phyloP scores from a whole-genome alignment of 1,139 yeast species.

The Suhomyces anneliseae region DNA sequence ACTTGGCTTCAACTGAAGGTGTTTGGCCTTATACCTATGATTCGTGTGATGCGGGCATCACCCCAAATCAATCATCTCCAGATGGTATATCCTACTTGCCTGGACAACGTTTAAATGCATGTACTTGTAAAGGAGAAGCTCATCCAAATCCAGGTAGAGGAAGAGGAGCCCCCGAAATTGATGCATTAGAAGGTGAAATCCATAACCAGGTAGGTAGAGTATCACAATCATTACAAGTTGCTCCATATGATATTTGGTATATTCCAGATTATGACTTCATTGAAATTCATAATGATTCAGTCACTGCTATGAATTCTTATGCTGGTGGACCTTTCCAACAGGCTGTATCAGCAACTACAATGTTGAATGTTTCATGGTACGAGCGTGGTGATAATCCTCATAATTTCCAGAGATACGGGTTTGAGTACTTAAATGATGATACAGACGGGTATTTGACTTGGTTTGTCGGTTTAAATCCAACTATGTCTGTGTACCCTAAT shows the following conservation, averaged over 20 bases:
- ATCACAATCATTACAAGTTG: constrained; percentile 31
- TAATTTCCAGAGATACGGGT: constrained; percentile 26
- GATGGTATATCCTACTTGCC: constrained; percentile 34
- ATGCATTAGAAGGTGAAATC: constrained; percentile 27
- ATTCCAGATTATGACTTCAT: constrained; percentile 29
- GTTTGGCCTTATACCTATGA: constrained; percentile 34
- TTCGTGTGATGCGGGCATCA: constrained; percentile 33
- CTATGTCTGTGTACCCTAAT: constrained; percentile 23
- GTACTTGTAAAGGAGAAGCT: constrained; percentile 28
- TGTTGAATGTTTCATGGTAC: constrained; percentile 28
- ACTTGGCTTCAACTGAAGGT: constrained; percentile 28
- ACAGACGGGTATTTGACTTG: constrained; percentile 28
- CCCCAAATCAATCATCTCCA: constrained; percentile 32
- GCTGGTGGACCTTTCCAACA: constrained; percentile 35
- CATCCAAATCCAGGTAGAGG: constrained; percentile 31
- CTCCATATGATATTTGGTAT: constrained; percentile 34
- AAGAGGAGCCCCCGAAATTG: constrained; percentile 34
- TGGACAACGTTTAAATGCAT: constrained; percentile 26
- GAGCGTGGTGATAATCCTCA: constrained; percentile 21
- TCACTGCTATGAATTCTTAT: constrained; percentile 30
- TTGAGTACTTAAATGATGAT: constrained; percentile 25
- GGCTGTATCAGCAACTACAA: constrained; percentile 28
- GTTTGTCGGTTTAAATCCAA: constrained; percentile 27
- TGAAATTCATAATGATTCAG: constrained; percentile 20
- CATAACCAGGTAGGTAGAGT: constrained; percentile 22